Base-by-base conservation (phyloP, 495 filamentous ascomycete genomes). In the Penicillium angulare region DNA sequence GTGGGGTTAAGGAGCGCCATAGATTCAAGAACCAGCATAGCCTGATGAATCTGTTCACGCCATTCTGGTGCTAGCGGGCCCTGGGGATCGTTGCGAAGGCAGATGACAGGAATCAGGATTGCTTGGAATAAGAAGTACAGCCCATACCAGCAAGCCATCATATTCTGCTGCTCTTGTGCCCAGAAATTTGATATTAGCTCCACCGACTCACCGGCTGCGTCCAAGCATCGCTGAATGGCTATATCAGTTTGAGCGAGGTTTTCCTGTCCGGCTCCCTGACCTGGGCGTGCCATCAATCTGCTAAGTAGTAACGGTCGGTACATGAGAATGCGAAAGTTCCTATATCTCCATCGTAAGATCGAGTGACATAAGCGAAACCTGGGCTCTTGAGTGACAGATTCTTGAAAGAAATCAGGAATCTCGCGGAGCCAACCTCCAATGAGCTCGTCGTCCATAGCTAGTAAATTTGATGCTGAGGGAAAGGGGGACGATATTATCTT, bases 61-160 rank as follows among this genome's bases (percentile, higher is more conserved):
- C 56, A 59, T 1, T 16, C 31, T 0, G 15, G 26, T 5, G 51
- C 56, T 1, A 43, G 48, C 22, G 22, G 6, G 18, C 29, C 9
- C 31, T 49, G 51, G 22, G 47, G 57, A 35, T 57, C 45, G 34
- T 61, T 57, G 6, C 58, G 58, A 1, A 61, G 43, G 27, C 58
- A 61, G 16, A 57, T 52, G 9, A 61, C 55, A 13, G 58, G 54
- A 17, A 55, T 61, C 1, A 61, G 48, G 27, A 55, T 38, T 7
- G 58, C 58, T 20, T 57, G 53, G 18, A 57, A 61, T 12, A 61
- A 23, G 16, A 61, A 57, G 34, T 61, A 57, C 5, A 61, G 40
- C 5, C 50, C 58, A 26, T 61, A 57, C 58, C 58, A 61, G 43
- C 54, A 57, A 27, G 54, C 51, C 54, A 61, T 54, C 48, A 51